Percentiles rank a stretch among this genome's conserved stretches.
These are phyloP conservation scores for Candida parachauliodes DNA, from an alignment of 805 yeast genomes.

Conservation along the genomic window DNA sequence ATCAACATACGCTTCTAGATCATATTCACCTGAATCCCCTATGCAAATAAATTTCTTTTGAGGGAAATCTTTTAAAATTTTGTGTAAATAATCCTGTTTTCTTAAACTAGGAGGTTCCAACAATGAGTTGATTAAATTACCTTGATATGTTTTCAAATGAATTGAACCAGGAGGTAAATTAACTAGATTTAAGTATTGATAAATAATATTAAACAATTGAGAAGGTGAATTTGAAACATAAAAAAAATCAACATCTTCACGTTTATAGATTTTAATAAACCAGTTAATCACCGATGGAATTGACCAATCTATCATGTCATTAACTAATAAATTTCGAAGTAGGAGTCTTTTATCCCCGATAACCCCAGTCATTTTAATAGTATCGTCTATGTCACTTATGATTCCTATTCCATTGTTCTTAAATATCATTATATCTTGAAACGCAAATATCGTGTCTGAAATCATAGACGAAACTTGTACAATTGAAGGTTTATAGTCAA, in stretches of 20 bases:
- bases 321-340: slow-evolving; percentile 72
- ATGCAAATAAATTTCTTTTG: slow-evolving; percentile 72
- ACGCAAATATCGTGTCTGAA: slow-evolving; percentile 46
- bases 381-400: slow-evolving; percentile 92
- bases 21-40: slow-evolving; percentile 96
- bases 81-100: slow-evolving; percentile 61
- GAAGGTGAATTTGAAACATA: slow-evolving; percentile 96
- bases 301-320: slow-evolving; percentile 61
- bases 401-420: slow-evolving; percentile 56
- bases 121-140: slow-evolving; percentile 74
- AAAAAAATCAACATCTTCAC: slow-evolving; percentile 62
- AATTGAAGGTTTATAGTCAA: slow-evolving; percentile 59
- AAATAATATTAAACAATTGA: slow-evolving; percentile 67
- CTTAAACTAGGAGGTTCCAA: slow-evolving; percentile 86
- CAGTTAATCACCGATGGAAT: slow-evolving; percentile 74
- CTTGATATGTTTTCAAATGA: slow-evolving; percentile 84
- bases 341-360: slow-evolving; percentile 82
- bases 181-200: slow-evolving; percentile 50
- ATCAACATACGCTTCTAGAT: slow-evolving; percentile 83
- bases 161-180: slow-evolving; percentile 77
- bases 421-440: slow-evolving; percentile 44
- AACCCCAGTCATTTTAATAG: slow-evolving; percentile 87
- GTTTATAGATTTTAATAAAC: slow-evolving; percentile 49
- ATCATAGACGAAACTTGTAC: slow-evolving; percentile 47
- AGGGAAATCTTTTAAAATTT: slow-evolving; percentile 71